Evolutionary conservation across 1,139 yeast genomes (phyloP), one percentile per base, ranked within the genome.

Genomic region (Debaryomyces sp.): DNA sequence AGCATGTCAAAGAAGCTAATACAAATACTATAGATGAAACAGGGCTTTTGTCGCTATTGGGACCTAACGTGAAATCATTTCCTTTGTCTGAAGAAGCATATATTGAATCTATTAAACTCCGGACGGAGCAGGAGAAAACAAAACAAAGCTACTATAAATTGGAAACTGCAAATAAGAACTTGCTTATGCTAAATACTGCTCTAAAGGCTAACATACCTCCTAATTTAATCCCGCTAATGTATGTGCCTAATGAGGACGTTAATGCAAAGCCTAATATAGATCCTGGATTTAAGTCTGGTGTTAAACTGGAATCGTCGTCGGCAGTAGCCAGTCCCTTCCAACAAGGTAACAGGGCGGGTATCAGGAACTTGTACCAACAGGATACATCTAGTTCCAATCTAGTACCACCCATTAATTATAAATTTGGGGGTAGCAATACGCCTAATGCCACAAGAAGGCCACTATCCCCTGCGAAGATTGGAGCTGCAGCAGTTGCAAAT

Each of bases 91-190:
- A 88, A 51, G 73, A 77, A 21, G 79, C 95, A 2, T 75, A 85
- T 35, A 65, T 78, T 24, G 85, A 83, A 55, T 83, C 92, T 0
- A 69, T 91, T 39, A 78, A 78, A 38, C 75, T 89, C 27, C 80
- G 85, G 50, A 70, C 83, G 2, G 95, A 89, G 62, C 96, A 88
- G 61, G 97, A 92, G 63, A 77, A 80, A 37, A 88, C 97, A 1
- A 86, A 86, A 56, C 97, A 91, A 64, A 96, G 88, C 56, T 86
- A 76, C 58, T 85, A 87, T 63, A 80, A 79, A 49, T 71, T 86
- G 33, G 96, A 91, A 61, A 71, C 78, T 35, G 75, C 87, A 29
- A 78, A 79, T 48, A 77, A 80, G 50, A 81, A 87, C 34, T 68
- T 87, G 38, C 84, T 83, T 49, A 73, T 91, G 23, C 60, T 91